phyloP scores from a whole-genome alignment of 2,329 filamentous ascomycete species.

The Colletotrichum falcatum region DNA sequence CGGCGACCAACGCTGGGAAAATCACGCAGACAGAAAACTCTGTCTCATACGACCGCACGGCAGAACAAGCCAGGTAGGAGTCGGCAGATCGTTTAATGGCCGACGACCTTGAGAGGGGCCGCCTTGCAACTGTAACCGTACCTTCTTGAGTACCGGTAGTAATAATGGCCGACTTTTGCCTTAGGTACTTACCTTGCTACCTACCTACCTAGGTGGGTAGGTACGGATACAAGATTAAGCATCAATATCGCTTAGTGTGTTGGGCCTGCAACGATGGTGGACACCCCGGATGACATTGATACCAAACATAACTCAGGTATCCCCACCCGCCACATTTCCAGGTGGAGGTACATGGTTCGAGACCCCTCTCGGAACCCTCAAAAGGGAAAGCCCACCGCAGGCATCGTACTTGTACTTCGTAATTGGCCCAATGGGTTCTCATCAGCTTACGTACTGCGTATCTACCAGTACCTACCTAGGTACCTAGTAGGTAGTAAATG shows the following conservation, averaged over 20 bases:
- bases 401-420: no score
- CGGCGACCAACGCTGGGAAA: conserved; percentile 22
- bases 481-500: no score
- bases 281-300: conserved; percentile 26
- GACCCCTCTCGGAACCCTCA: conserved; percentile 23
- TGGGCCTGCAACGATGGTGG: conserved; percentile 26
- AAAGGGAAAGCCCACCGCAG: conserved; percentile 31
- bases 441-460: neutral
- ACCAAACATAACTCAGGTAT: conserved; percentile 35
- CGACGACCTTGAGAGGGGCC: no score
- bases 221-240: conserved; percentile 9
- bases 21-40: conserved; percentile 4
- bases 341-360: conserved; percentile 39
- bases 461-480: neutral
- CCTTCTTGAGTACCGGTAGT: no score
- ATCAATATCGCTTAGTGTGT: conserved; percentile 38
- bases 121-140: no score
- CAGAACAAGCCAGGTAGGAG: neutral
- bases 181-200: no score
- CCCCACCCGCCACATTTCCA: conserved; percentile 25
- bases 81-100: conserved; percentile 23
- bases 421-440: conserved; percentile 20
- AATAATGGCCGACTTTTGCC: conserved; percentile 18
- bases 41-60: conserved; percentile 13
- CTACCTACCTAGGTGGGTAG: no score